Base-by-base conservation (phyloP, 176 grass and related monocot species). In the Coix lacrymajobi region DNA sequence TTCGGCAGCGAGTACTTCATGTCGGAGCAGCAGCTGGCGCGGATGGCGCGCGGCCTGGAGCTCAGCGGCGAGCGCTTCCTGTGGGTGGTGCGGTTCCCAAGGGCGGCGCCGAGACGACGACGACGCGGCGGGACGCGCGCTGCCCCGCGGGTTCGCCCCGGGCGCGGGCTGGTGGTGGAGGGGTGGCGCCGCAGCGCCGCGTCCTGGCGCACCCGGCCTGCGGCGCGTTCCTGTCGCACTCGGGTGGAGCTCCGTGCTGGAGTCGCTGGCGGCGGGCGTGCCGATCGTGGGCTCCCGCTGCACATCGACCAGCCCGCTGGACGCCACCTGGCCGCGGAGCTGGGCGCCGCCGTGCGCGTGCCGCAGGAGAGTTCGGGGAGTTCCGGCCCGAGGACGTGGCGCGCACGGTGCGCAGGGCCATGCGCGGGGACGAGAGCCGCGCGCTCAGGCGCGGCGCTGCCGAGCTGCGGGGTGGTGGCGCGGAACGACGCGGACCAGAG, bases 1-100 rank as follows among this genome's bases (percentile, higher is more conserved):
- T 88, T 94, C 65, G 92, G 94, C 70, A 94, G 52, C 31, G 92
- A 97, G 85, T 94, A 97, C 84, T 97, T 94, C 89, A 90, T 97
- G 94, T 79, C 82, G n/a, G 87, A 94, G 76, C 15, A 66, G 19
- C 71, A 97, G 87, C 79, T 90, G 15, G 41, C 77, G 9, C 31
- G 80, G 89, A 70, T 94, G 65, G 92, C 89, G 39, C 81, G 52
- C 30, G 94, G 92, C 5, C 73, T 97, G 36, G 89, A 97, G 76
- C 92, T 87, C 5, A 94, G 89, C 48, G 85, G 85, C 76, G 75
- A 79, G 8, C 48, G 43, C 13, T 94, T 92, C 70, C 14, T 97
- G 37, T 94, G 87, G 94, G 92, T 97, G 17, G 85, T 97, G 62
- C 76, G 92, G 36, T 92, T 94, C 62, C 89, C 2, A 26, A 74